Evolutionary conservation across 352 stramenopile genomes (phyloP).

Genomic region (Phytophthora hybrid): DNA sequence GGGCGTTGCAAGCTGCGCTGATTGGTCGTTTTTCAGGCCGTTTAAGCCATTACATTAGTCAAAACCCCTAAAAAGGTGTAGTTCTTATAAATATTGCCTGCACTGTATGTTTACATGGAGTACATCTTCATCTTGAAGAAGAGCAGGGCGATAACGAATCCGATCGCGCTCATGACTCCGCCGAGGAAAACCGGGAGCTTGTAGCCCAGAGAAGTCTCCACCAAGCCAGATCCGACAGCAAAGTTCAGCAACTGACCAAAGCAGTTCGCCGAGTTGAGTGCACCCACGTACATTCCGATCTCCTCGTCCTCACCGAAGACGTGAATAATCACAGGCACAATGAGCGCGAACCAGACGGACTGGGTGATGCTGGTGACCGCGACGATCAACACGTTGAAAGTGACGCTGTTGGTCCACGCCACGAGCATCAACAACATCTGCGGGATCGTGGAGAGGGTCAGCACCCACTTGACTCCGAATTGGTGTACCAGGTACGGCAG

Average conservation of each 20-base stretch:
- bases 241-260: constrained; percentile 79
- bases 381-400: constrained; percentile 51
- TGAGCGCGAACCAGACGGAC: constrained; percentile 53
- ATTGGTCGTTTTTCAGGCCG: too few relatives aligned
- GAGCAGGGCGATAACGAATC: constrained; percentile 56
- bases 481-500: constrained; percentile 55
- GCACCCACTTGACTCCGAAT: constrained; percentile 54
- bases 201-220: constrained; percentile 70
- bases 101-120: constrained; percentile 52
- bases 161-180: constrained; percentile 59
- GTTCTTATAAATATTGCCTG: too few relatives aligned
- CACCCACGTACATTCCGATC: constrained; percentile 72
- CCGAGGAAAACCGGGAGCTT: constrained; percentile 70
- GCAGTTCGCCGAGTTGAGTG: constrained; percentile 78
- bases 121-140: constrained; percentile 78
- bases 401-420: constrained; percentile 51
- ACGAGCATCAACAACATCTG: constrained; percentile 64
- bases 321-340: constrained; percentile 71
- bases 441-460: constrained; percentile 48
- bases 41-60: too few relatives aligned
- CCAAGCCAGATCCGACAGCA: constrained; percentile 52
- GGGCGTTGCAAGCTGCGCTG: too few relatives aligned
- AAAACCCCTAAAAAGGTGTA: too few relatives aligned
- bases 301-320: constrained; percentile 54
- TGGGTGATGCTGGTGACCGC: constrained; percentile 60